These are phyloP conservation scores for Angophora floribunda DNA, from an alignment of 345 rosid species.

Conservation along the genomic window DNA sequence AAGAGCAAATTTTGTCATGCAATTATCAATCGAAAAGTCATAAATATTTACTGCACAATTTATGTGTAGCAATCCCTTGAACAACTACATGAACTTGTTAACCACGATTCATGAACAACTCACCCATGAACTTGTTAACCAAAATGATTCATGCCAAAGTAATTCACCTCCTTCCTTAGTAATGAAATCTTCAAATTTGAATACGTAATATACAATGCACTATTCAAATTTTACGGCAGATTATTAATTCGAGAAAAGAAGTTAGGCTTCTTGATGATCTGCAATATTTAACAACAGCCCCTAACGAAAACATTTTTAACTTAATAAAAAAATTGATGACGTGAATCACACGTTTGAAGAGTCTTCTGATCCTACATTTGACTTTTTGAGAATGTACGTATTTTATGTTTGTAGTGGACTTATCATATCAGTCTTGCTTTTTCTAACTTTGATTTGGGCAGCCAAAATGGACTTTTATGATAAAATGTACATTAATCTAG, in stretches of 20 bases:
- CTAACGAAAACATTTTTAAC: neutral
- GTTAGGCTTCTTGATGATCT: neutral
- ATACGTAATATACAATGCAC: neutral
- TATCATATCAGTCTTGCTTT: neutral
- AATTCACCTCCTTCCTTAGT: too few species aligned
- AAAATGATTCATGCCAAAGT: neutral
- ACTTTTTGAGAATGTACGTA: neutral
- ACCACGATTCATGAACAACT: neutral
- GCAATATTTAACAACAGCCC: neutral
- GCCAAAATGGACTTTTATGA: neutral
- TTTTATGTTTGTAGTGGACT: neutral
- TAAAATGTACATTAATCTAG: neutral
- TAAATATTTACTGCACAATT: neutral
- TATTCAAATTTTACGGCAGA: neutral
- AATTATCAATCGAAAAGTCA: neutral
- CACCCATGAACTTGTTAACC: neutral
- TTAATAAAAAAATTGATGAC: neutral
- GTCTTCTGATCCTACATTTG: neutral
- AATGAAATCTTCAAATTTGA: too few species aligned
- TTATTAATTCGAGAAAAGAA: neutral
- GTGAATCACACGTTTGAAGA: neutral
- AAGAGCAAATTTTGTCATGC: neutral
- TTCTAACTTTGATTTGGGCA: neutral
- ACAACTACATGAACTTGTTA: neutral
- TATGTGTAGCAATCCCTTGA: neutral